Conservation (phyloP, 2,329 filamentous ascomycete species). For the Alternaria sp. region DNA sequence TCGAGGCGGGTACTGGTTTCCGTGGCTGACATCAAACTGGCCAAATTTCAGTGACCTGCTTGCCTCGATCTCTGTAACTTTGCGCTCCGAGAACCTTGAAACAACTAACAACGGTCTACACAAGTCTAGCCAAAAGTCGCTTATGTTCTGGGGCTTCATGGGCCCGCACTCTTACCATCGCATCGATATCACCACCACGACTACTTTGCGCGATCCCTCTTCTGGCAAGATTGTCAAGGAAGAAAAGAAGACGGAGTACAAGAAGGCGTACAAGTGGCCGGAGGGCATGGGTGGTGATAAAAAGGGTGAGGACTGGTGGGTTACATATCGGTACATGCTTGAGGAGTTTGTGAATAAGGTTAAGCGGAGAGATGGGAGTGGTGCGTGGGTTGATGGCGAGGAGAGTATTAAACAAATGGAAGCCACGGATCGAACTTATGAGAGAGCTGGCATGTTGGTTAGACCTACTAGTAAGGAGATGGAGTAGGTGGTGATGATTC, state of each 20-base stretch:
- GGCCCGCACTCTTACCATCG: conserved; percentile 31
- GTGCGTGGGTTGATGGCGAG: conserved; percentile 40
- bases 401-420: conserved; percentile 50
- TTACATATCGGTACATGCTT: conserved; percentile 48
- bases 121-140: conserved; percentile 18
- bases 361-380: conserved; percentile 36
- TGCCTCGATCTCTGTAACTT: conserved; percentile 16
- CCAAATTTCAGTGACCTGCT: conserved; percentile 21
- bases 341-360: conserved; percentile 49
- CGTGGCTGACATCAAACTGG: conserved; percentile 32
- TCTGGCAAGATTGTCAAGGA: conserved; percentile 16
- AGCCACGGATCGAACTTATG: conserved; percentile 47
- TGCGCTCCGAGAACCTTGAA: conserved; percentile 16
- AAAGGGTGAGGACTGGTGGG: conserved; percentile 40
- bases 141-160: conserved; percentile 32
- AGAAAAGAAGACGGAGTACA: conserved; percentile 16
- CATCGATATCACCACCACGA: conserved; percentile 26
- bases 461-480: conserved; percentile 29
- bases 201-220: conserved; percentile 1
- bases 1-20: conserved; percentile 29
- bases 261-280: conserved; percentile 42
- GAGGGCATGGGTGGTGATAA: conserved; percentile 33
- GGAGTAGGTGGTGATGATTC: background rate
- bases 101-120: conserved; percentile 9
- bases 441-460: conserved; percentile 37